phyloP scores from a whole-genome alignment of 2,329 filamentous ascomycete genomes.

The Zasmidium cellare region DNA sequence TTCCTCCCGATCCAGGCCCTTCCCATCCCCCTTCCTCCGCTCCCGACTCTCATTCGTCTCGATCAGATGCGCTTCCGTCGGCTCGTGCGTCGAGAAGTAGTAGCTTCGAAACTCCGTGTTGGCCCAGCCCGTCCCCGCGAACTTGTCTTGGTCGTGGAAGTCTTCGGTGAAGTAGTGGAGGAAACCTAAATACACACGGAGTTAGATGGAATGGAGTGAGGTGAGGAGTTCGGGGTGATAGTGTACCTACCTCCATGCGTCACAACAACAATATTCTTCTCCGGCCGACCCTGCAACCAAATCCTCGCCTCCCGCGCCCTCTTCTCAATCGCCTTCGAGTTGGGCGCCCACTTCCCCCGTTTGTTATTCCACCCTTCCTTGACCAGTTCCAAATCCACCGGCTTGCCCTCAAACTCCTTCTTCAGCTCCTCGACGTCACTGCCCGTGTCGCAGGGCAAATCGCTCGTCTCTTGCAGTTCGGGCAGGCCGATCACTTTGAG shows the following conservation, averaged over 20 bases:
- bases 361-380: conserved; percentile 71
- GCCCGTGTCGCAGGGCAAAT: conserved; percentile 75
- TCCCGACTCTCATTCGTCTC: conserved; percentile 3
- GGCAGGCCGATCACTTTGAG: conserved; percentile 66
- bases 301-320: conserved; percentile 62
- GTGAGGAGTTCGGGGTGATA: too few relatives aligned
- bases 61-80: conserved; percentile 4
- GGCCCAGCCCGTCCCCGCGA: conserved; percentile 65
- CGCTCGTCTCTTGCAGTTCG: conserved; percentile 75
- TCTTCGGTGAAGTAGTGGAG: conserved; percentile 84
- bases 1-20: conserved; percentile 12
- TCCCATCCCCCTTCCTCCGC: conserved; percentile 2
- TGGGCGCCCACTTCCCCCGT: conserved; percentile 47
- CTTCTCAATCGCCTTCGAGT: conserved; percentile 54
- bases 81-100: conserved; percentile 1
- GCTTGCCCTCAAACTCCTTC: conserved; percentile 60
- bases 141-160: conserved; percentile 61
- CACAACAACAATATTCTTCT: conserved; percentile 73
- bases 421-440: conserved; percentile 56
- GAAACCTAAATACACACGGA: too few relatives aligned
- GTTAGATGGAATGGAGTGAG: too few relatives aligned
- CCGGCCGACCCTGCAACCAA: conserved; percentile 54
- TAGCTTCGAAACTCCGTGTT: conserved; percentile 63
- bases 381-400: conserved; percentile 65
- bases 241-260: conserved; percentile 61